Evolutionary conservation across 306 rosid genomes (phyloP).

Genomic region (Abrus pulchellus): DNA sequence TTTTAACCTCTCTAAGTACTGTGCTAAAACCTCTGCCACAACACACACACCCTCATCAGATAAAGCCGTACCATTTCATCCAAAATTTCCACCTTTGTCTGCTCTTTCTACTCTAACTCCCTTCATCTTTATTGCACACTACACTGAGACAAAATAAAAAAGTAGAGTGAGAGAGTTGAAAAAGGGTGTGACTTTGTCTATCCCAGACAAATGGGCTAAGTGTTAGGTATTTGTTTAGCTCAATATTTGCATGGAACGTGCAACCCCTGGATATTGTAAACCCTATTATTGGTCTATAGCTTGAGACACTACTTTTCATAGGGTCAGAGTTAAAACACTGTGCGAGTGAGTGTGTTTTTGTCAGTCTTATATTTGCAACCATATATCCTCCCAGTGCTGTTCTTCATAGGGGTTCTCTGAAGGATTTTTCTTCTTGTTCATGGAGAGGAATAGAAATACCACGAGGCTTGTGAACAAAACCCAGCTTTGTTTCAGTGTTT

Average conservation of each 20-base stretch:
- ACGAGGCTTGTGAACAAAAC: conserved; percentile 46
- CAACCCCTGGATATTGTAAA: conserved; percentile 42
- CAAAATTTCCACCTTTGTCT: conserved; percentile 33
- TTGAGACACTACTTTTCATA: conserved; percentile 49
- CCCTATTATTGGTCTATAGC: conserved; percentile 48
- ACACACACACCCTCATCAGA: conserved; percentile 27
- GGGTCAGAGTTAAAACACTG: conserved; percentile 35
- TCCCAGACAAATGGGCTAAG: conserved; percentile 43
- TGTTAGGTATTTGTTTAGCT: conserved; percentile 56
- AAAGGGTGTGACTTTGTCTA: conserved; percentile 31
- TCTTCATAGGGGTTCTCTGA: conserved; percentile 29
- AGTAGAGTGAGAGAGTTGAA: conserved; percentile 33
- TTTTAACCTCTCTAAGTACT: conserved; percentile 49
- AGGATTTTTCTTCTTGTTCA: conserved; percentile 48
- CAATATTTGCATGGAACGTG: conserved; percentile 61
- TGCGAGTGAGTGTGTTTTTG: conserved; percentile 26
- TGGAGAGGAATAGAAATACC: conserved; percentile 76
- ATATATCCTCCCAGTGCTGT: conserved; percentile 22
- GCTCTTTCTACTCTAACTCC: conserved; percentile 42
- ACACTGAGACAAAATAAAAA: conserved; percentile 36
- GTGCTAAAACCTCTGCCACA: conserved; percentile 44
- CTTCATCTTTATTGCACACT: conserved; percentile 23
- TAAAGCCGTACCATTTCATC: conserved; percentile 44
- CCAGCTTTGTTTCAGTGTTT: conserved; percentile 38
- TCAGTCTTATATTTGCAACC: conserved; percentile 40